Conservation (phyloP, 805 yeast genomes). For the Metschnikowia hibisci region DNA sequence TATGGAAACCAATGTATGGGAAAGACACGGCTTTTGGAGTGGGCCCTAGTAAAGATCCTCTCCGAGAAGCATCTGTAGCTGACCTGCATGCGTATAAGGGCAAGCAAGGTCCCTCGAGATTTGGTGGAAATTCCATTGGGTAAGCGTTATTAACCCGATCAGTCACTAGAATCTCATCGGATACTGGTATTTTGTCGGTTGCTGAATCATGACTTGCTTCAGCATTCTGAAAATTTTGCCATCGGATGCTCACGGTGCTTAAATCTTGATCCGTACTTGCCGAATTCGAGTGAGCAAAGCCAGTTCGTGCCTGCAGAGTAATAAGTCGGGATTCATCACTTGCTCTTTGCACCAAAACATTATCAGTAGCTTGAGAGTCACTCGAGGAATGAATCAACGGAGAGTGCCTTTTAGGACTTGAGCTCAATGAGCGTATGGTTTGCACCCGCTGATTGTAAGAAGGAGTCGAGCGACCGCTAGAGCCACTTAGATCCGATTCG, state of each 20-base stretch:
- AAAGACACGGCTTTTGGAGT: neutral
- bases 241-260: neutral
- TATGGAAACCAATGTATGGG: neutral
- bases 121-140: too few species aligned
- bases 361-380: neutral
- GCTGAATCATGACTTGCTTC: too few species aligned
- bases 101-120: too few species aligned
- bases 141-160: too few species aligned
- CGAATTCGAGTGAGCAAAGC: neutral
- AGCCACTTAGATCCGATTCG: slow-evolving; percentile 1
- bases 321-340: neutral
- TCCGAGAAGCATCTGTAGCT: neutral
- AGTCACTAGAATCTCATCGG: too few species aligned
- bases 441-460: slow-evolving; percentile 2
- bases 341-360: neutral
- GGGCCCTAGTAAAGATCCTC: neutral
- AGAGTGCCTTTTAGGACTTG: slow-evolving; percentile 1
- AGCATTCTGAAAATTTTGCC: too few species aligned
- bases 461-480: neutral
- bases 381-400: slow-evolving; percentile 1
- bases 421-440: slow-evolving; percentile 3
- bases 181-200: too few species aligned
- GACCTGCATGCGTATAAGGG: neutral
- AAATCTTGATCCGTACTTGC: neutral
- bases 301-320: neutral